Base-by-base conservation (phyloP, 2,329 filamentous ascomycete genomes). In the Graphilbum fragrans region DNA sequence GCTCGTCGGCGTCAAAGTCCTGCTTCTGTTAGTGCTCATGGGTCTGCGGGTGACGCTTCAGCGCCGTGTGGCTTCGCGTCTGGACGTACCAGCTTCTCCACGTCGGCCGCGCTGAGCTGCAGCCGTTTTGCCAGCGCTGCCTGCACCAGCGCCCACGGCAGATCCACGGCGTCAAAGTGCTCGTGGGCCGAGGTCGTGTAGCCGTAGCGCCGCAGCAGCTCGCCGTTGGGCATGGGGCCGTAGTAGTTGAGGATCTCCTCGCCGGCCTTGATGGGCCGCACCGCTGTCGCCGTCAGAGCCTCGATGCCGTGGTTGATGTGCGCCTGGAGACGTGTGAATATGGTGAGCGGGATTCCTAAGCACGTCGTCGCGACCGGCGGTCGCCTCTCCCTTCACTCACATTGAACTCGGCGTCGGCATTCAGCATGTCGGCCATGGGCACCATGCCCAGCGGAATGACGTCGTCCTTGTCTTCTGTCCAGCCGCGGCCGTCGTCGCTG, bases 171-270 rank as follows among this genome's bases (percentile, higher is more conserved):
- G 50, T 94, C 86, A 57, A 87, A 86, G 33, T 79, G 69, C 10
- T 77, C 65, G 52, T 94, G 88, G 49, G 80, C 80, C 22, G 74
- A 63, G 0, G 86, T 90, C n/a, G 87, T 77, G 53, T 94, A 94
- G 17, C 88, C 88, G 51, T 94, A 94, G 14, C 87, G 72, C 29
- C 88, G 71, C 11, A 94, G 69, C 8, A 94, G 66, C 54, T 95
- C 87, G 1, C 83, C 82, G 45, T 84, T 82, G 10, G 86, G 82
- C 3, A 93, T 73, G 6, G 86, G 79, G 0, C 88, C 88, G 50
- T 94, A 94, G 57, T 94, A 88, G 57, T 94, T 94, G 55, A 88
- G 75, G 17, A 94, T 75, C 58, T 94, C 83, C 42, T 86, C 74
- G 6, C 83, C 83, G 1, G 73, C 70, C 20, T 60, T 62, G 52